Base-by-base conservation (phyloP, 352 stramenopile genomes). In the Globisporangium irregulare region DNA sequence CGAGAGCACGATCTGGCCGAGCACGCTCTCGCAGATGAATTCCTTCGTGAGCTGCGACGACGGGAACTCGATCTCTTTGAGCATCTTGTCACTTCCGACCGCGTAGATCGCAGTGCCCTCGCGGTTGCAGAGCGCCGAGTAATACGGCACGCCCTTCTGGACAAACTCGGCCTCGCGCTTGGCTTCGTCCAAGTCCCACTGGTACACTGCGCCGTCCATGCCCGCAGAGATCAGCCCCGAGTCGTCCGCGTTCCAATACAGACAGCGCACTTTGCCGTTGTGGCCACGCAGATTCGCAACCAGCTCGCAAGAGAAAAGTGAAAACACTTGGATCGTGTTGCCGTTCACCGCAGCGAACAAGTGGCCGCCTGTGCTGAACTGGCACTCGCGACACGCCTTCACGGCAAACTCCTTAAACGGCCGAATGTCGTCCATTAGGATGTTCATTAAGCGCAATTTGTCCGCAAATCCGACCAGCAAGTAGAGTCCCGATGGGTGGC, bases 281-380 rank as follows among this genome's bases (percentile, higher is more conserved):
- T 98, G 94, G 55, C 94, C 92, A 24, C 92, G 87, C 60, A 98
- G 68, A 32, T 95, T 96, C 32, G 80, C 76, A 29, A 98, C 72
- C n/a, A 97, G 80, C 43, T 98, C 93, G 51, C 90, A 90, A 6
- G 90, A 96, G 69, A 98, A 94, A 43, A 97, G 92, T 32, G 94
- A 95, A 68, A 95, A 98, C 34, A 98, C 80, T 64, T 96, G 83
- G 54, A 98, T 96, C 29, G 89, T 91, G 71, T 97, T 98, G 53
- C 93, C 93, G 73, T 97, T 97, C 32, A 97, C 92, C 5, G 92
- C 93, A 2, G 94, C 94, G 64, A 98, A 98, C n/a, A 97, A 77
- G 64, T 98, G 90, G 1, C 94, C 94, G 10, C 94, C 94, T 8
- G 84, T 90, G 65, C 80, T 89, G 69, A 93, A 94, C 56, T 92